Base-by-base conservation (phyloP, 805 yeast species). In the Saccharomycopsis fodiens region DNA sequence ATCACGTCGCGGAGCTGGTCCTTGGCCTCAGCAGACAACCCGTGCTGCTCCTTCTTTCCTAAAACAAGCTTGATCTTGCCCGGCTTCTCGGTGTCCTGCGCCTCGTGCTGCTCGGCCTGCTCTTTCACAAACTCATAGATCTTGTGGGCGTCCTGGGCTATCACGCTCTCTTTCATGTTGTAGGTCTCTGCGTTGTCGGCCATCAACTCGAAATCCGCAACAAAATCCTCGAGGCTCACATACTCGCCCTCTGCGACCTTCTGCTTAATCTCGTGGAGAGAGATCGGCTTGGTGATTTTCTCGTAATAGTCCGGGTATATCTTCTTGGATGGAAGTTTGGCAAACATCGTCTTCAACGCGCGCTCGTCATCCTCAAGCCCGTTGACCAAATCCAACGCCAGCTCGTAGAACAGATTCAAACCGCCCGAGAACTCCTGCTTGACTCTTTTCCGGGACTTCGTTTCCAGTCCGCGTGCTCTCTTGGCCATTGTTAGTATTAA, bases 281-380 rank as follows among this genome's bases (percentile, higher is more conserved):
- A 81, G 2, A 84, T 76, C 2, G 95, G 95, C 19, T 64, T 64
- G 44, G 67, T 63, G 38, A 85, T 78, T 45, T 78, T 66, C 47
- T 75, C 72, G 59, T 81, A 85, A 60, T 87, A 88, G 58, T 86
- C 94, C 0, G 96, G 88, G 57, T 84, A 86, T 39, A 75, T 63
- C 58, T 81, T 79, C 54, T 79, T 76, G 21, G 83, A 73, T 5
- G 96, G 96, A 32, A 87, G 68, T 54, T 76, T 79, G 51, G 79
- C 60, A 62, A 88, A 87, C 60, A 77, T 75, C 52, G 71, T 63
- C 30, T 44, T 48, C 4, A 40, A 31, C 17, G 35, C 22, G 29
- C 54, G 39, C 2, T 46, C 3, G 13, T 49, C 54, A 30, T 51
- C 54, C 12, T 44, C 31, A 6, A 51, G 35, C 21, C 45, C 52